Conservation (phyloP, 345 rosid genomes). For the Arabidopsis thaliana region DNA sequence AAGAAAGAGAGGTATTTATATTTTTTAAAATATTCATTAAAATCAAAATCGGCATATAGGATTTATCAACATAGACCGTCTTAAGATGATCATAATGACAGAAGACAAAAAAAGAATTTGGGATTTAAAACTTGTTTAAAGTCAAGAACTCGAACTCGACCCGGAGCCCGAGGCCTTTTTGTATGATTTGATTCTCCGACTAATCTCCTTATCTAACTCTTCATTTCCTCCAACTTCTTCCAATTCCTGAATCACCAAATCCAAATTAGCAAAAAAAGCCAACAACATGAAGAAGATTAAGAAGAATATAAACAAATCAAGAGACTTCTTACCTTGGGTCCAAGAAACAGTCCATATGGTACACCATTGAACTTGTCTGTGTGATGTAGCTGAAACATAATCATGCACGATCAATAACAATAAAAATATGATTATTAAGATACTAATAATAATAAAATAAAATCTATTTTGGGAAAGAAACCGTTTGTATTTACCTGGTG, state of each 20-base stretch:
- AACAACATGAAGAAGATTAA: not conserved
- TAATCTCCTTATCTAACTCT: constrained; percentile 78
- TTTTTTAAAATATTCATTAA: not conserved
- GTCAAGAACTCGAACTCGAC: constrained; percentile 41
- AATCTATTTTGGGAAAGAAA: constrained; percentile 16
- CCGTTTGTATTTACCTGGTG: constrained; percentile 57
- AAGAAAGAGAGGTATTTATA: not conserved
- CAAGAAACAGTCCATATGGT: constrained; percentile 92
- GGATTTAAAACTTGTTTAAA: constrained; percentile 4
- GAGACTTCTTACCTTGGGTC: constrained; percentile 70
- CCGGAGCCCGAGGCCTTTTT: constrained; percentile 36
- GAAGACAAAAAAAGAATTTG: not conserved
- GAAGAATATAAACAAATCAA: not conserved
- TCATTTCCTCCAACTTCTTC: constrained; percentile 82
- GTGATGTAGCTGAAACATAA: constrained; percentile 76
- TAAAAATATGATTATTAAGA: no score
- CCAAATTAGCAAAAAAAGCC: not conserved
- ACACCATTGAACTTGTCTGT: constrained; percentile 84
- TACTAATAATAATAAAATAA: no score
- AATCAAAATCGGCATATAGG: constrained; percentile 31
- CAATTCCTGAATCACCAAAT: constrained; percentile 57
- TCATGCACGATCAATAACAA: not conserved
- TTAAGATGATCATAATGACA: not conserved
- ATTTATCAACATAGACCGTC: constrained; percentile 28
- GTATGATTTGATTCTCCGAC: constrained; percentile 58